A percentile compares a stretch with the other conserved stretches of the same genome.
Conservation (phyloP, 2,329 filamentous ascomycete genomes). For the Phialophora macrospora region DNA sequence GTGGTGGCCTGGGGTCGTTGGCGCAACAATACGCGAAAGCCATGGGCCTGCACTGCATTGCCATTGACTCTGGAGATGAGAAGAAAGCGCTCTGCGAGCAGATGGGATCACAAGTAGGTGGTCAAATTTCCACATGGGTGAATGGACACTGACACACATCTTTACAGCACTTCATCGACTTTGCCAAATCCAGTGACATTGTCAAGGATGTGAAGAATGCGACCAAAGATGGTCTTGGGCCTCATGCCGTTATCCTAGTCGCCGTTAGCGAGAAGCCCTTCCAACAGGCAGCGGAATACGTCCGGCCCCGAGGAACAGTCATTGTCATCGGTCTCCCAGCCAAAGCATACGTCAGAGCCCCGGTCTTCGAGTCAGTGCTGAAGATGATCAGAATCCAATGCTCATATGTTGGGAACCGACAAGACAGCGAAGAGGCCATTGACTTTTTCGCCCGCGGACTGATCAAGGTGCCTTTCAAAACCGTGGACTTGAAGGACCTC, state of each 20-base stretch:
- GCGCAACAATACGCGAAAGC: conserved; percentile 88
- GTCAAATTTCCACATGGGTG: neutral
- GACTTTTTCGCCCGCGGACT: conserved; percentile 85
- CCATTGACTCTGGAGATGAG: conserved; percentile 81
- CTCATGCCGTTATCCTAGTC: conserved; percentile 84
- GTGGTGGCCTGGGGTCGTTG: conserved; percentile 78
- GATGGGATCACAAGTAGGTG: conserved; percentile 66
- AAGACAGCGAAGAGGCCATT: conserved; percentile 84
- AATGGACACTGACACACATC: conserved; percentile 24
- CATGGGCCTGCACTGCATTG: conserved; percentile 81
- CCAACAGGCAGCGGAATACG: conserved; percentile 89
- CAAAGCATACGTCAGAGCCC: conserved; percentile 76
- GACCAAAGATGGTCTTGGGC: conserved; percentile 79
- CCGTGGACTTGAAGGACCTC: conserved; percentile 78
- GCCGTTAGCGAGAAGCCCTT: conserved; percentile 90
- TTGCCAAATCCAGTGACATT: conserved; percentile 73
- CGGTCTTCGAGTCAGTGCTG: conserved; percentile 87
- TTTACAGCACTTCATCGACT: conserved; percentile 73
- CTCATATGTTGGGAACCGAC: conserved; percentile 90
- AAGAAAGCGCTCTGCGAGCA: conserved; percentile 70
- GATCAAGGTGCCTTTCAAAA: conserved; percentile 87
- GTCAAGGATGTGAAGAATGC: conserved; percentile 82
- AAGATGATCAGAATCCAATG: conserved; percentile 92
- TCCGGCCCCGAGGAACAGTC: conserved; percentile 79
- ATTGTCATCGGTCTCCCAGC: conserved; percentile 89